Evolutionary conservation across 192 early-diverging fungal genomes (phyloP).

Genomic region (Linnemannia zychae): DNA sequence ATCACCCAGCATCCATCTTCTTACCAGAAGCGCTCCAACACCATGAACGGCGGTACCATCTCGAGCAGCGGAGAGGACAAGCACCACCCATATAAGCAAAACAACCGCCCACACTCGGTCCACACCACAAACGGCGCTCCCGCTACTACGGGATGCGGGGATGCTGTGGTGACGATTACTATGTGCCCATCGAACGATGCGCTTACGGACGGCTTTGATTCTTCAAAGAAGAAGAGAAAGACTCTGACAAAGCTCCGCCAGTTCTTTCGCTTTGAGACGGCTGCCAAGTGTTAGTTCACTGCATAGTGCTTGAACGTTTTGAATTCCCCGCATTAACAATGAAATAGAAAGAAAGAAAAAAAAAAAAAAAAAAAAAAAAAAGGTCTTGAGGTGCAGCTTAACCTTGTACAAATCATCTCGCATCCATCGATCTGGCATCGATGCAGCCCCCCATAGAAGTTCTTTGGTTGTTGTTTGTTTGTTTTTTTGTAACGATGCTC

Average conservation of each 20-base stretch:
- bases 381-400: background rate
- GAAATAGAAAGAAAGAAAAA: background rate
- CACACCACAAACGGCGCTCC: background rate
- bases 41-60: background rate
- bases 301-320: background rate
- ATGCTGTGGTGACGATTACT: conserved; percentile 12
- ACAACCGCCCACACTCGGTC: conserved; percentile 15
- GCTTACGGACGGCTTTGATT: conserved; percentile 28
- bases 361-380: background rate
- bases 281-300: background rate
- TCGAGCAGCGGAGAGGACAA: conserved; percentile 16
- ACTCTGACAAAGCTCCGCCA: conserved; percentile 48
- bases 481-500: too few species aligned
- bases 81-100: conserved; percentile 42
- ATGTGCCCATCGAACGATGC: conserved; percentile 38
- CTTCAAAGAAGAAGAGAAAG: conserved; percentile 49
- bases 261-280: conserved; percentile 48
- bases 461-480: too few species aligned
- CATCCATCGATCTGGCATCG: too few species aligned
- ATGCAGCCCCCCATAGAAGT: too few species aligned
- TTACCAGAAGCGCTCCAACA: conserved; percentile 25
- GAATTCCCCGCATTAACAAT: background rate
- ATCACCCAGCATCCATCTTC: conserved; percentile 3
- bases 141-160: background rate
- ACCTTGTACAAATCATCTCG: too few species aligned